Evolutionary conservation across 176 grass and related monocot species (phyloP).

Genomic region (Saccharum spontaneum): DNA sequence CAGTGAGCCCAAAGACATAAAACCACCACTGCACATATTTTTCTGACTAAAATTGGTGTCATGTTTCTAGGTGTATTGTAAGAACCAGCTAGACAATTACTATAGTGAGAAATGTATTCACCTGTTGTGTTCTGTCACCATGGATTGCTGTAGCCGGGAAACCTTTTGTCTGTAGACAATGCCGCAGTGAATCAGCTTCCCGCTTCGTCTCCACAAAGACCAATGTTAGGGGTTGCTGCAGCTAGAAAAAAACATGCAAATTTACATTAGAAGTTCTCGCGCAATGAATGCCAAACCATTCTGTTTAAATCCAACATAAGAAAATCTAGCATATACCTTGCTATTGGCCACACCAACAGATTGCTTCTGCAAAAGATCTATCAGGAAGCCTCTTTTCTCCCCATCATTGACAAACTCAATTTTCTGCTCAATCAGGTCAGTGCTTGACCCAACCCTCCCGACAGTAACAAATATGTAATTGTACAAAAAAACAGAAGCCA

Average conservation of each 20-base stretch:
- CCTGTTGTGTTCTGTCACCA: conserved; percentile 69
- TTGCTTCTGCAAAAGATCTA: conserved; percentile 58
- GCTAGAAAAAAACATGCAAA: conserved; percentile 26
- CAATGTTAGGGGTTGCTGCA: conserved; percentile 66
- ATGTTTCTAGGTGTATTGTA: background rate
- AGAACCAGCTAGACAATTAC: background rate
- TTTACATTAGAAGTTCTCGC: background rate
- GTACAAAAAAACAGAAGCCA: conserved; percentile 73
- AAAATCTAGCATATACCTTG: conserved; percentile 45
- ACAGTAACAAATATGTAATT: conserved; percentile 89
- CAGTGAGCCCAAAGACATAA: background rate
- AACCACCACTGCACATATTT: background rate
- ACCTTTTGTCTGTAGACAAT: conserved; percentile 60
- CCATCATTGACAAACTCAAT: conserved; percentile 59
- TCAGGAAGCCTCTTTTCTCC: conserved; percentile 64
- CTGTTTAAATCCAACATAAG: background rate
- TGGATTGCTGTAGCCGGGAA: conserved; percentile 76
- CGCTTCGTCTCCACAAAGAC: conserved; percentile 95
- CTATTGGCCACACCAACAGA: conserved; percentile 33
- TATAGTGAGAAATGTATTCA: conserved; percentile 24
- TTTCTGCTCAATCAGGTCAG: conserved; percentile 79
- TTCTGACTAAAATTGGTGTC: background rate
- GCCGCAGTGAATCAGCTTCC: conserved; percentile 64
- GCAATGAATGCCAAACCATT: background rate
- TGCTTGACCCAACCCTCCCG: conserved; percentile 78